A percentile compares a stretch with the other conserved stretches of the same genome.
Evolutionary conservation across 2,329 filamentous ascomycete species (phyloP).

Genomic region (Botryotinia globosa): DNA sequence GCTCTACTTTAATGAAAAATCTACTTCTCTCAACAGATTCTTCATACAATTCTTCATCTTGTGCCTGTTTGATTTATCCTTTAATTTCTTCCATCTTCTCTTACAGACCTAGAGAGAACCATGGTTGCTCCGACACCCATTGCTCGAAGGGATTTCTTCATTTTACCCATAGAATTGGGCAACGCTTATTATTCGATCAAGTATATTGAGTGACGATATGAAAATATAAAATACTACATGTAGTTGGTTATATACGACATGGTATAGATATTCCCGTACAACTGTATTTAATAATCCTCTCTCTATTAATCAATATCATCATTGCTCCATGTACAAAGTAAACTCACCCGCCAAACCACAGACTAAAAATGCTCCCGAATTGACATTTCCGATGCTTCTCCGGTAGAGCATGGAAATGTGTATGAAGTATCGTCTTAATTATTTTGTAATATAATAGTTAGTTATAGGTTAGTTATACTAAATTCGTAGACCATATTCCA

Average conservation of each 20-base stretch:
- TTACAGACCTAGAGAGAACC: background rate
- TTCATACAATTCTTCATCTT: too few relatives aligned
- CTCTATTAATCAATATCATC: background rate
- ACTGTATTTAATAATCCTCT: background rate
- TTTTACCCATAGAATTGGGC: too few relatives aligned
- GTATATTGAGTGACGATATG: too few relatives aligned
- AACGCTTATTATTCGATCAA: too few relatives aligned
- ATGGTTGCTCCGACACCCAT: background rate
- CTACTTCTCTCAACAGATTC: background rate
- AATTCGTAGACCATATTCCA: too few relatives aligned
- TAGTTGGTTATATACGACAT: too few relatives aligned
- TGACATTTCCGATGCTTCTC: constrained; percentile 6
- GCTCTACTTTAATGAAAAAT: constrained; percentile 3
- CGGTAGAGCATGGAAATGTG: background rate
- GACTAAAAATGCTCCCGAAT: background rate
- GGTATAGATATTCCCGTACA: background rate
- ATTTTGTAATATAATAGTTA: too few relatives aligned
- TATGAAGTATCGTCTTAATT: too few relatives aligned
- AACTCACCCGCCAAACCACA: too few relatives aligned
- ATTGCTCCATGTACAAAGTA: background rate
- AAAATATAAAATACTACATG: too few relatives aligned
- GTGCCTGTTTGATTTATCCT: background rate
- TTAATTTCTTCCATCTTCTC: background rate
- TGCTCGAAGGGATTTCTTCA: too few relatives aligned
- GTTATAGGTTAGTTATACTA: too few relatives aligned